These are phyloP conservation scores for Sporisorium exsertum DNA, from an alignment of 1,284 basidiomycete genomes.

Conservation along the genomic window DNA sequence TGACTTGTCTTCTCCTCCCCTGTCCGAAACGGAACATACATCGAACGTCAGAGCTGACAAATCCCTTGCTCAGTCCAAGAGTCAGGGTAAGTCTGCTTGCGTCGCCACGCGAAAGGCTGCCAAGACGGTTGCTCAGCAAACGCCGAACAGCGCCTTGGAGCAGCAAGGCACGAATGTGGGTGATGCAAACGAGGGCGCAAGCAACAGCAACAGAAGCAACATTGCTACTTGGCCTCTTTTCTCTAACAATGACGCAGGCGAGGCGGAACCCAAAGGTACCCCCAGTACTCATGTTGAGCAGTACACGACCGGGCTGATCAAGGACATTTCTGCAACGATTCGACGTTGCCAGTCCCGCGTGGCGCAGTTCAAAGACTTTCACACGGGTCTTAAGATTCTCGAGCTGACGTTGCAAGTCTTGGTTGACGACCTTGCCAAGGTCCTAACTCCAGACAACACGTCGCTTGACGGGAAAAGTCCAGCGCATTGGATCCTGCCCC, in stretches of 20 bases:
- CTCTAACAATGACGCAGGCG: background rate
- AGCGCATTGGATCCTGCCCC: slow-evolving; percentile 2
- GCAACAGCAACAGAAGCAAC: background rate
- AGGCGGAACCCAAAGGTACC: background rate
- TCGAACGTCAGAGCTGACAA: background rate
- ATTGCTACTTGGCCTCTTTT: too few relatives aligned
- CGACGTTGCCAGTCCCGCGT: slow-evolving; percentile 8
- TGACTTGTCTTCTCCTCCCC: background rate
- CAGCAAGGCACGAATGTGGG: background rate
- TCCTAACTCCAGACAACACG: background rate
- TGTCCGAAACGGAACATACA: background rate
- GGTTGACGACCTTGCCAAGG: slow-evolving; percentile 1
- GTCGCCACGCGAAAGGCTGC: background rate
- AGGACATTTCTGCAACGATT: slow-evolving; percentile 4
- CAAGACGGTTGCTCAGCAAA: background rate
- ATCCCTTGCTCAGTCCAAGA: background rate
- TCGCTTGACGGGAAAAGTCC: background rate
- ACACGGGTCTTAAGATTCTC: background rate
- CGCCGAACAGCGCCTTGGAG: background rate
- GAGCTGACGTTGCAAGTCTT: slow-evolving; percentile 1
- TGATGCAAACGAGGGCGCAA: background rate
- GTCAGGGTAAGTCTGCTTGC: background rate
- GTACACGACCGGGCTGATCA: slow-evolving; percentile 5
- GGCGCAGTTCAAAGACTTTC: background rate
- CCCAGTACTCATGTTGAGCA: background rate